Percentiles rank a stretch among this genome's conserved stretches.
Conservation (phyloP, 192 early-diverging fungal genomes). For the Kickxella alabastrina region DNA sequence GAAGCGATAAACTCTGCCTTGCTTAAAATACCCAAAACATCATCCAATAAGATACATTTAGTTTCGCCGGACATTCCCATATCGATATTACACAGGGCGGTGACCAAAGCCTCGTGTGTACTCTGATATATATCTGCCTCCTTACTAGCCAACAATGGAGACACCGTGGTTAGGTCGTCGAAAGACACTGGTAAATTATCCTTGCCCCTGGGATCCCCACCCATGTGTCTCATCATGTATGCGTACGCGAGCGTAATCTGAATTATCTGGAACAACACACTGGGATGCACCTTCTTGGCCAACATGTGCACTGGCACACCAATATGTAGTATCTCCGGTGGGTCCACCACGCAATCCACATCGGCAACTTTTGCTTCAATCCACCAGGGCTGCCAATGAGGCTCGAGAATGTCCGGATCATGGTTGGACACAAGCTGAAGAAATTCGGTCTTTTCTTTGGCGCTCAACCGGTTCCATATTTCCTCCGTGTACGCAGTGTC, state of each 20-base stretch:
- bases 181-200: slow-evolving; percentile 14
- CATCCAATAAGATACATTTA: slow-evolving; percentile 26
- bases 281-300: slow-evolving; percentile 37
- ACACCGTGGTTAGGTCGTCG: slow-evolving; percentile 8
- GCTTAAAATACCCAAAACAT: slow-evolving; percentile 21
- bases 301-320: slow-evolving; percentile 28
- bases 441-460: slow-evolving; percentile 23
- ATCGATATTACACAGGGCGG: slow-evolving; percentile 23
- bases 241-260: slow-evolving; percentile 41
- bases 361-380: too few species aligned
- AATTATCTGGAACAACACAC: slow-evolving; percentile 38
- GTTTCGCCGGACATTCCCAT: slow-evolving; percentile 12
- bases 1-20: slow-evolving; percentile 17
- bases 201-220: slow-evolving; percentile 31
- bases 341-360: too few species aligned
- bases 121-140: slow-evolving; percentile 27
- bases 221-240: slow-evolving; percentile 44
- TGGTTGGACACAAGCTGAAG: slow-evolving; percentile 9
- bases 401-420: slow-evolving; percentile 9
- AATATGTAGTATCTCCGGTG: slow-evolving; percentile 13
- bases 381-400: slow-evolving; percentile 51
- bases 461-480: slow-evolving; percentile 31
- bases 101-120: slow-evolving; percentile 22
- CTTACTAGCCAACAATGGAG: slow-evolving; percentile 24
- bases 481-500: slow-evolving; percentile 1